A percentile compares a stretch with the other conserved stretches of the same genome.
Evolutionary conservation across 179 eudicot species (phyloP).

Genomic region (Pouteria campechiana): DNA sequence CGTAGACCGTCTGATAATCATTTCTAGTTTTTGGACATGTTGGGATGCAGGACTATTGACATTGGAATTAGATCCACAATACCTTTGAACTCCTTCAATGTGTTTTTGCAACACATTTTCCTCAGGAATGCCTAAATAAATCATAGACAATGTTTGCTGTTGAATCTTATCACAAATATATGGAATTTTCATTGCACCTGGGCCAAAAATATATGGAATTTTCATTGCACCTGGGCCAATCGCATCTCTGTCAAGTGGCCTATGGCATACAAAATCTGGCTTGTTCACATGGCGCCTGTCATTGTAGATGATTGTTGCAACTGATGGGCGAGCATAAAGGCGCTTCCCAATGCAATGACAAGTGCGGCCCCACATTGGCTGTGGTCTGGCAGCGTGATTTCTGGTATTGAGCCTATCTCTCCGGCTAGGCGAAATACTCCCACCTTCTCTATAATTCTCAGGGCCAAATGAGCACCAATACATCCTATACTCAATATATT

Average conservation of each 20-base stretch:
- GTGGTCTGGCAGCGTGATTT: slow-evolving; percentile 96
- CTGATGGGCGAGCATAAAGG: slow-evolving; percentile 61
- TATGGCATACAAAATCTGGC: slow-evolving; percentile 87
- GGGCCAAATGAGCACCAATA: slow-evolving; percentile 99
- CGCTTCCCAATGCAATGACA: slow-evolving; percentile 96
- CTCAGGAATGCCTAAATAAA: slow-evolving; percentile 91
- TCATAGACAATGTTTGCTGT: slow-evolving; percentile 98
- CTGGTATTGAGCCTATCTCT: slow-evolving; percentile 87
- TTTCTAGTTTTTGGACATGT: slow-evolving; percentile 88
- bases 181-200: no score
- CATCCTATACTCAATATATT: slow-evolving; percentile 77
- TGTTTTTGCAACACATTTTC: slow-evolving; percentile 87
- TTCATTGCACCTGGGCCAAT: slow-evolving; percentile 95
- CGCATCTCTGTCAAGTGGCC: slow-evolving; percentile 90
- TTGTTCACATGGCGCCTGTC: slow-evolving; percentile 82
- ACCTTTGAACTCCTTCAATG: slow-evolving; percentile 80
- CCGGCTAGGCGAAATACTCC: slow-evolving; percentile 78
- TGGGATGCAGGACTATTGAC: slow-evolving; percentile 72
- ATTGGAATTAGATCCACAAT: slow-evolving; percentile 76
- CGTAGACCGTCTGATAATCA: slow-evolving; percentile 80
- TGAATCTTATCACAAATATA: slow-evolving; percentile 81
- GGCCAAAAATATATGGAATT: slow-evolving; percentile 66
- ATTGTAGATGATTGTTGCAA: slow-evolving; percentile 71
- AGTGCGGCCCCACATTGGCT: slow-evolving; percentile 92
- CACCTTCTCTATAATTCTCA: slow-evolving; percentile 97